These are phyloP conservation scores for Daldinia decipiens DNA, from an alignment of 495 filamentous ascomycete species.

Conservation along the genomic window DNA sequence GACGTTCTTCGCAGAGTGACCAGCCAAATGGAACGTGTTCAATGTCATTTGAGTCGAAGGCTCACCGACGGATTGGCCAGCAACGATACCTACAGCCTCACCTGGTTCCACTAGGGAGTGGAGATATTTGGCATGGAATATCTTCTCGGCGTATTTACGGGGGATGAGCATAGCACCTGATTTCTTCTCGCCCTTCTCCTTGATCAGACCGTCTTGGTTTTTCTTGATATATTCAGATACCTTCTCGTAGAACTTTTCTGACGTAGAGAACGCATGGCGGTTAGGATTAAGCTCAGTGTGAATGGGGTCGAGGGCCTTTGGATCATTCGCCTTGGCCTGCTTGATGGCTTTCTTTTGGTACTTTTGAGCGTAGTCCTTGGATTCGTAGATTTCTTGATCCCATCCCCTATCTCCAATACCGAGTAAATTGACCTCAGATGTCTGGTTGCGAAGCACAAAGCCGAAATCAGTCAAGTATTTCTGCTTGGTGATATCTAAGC, in stretches of 20 bases:
- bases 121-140: conserved; percentile 91
- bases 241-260: conserved; percentile 79
- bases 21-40: conserved; percentile 99
- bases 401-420: conserved; percentile 49
- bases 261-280: conserved; percentile 83
- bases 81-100: conserved; percentile 97
- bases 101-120: conserved; percentile 94
- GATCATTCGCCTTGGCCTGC: conserved; percentile 71
- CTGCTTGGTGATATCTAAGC: conserved; percentile 91
- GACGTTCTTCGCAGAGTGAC: conserved; percentile 98
- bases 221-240: conserved; percentile 74
- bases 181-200: conserved; percentile 73
- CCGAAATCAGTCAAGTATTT: conserved; percentile 91
- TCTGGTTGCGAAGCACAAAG: conserved; percentile 84
- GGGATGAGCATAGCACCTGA: conserved; percentile 50
- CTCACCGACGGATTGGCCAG: conserved; percentile 95
- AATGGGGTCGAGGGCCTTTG: conserved; percentile 80
- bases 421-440: conserved; percentile 57
- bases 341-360: conserved; percentile 83
- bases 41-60: conserved; percentile 99
- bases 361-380: conserved; percentile 72
- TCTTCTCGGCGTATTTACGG: conserved; percentile 81
- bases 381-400: conserved; percentile 61
- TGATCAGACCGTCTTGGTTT: conserved; percentile 80
- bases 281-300: conserved; percentile 77